Evolutionary conservation across 768 basidiomycete genomes (phyloP), one percentile per base, ranked within the genome.

Genomic region (Nidularia sp.): DNA sequence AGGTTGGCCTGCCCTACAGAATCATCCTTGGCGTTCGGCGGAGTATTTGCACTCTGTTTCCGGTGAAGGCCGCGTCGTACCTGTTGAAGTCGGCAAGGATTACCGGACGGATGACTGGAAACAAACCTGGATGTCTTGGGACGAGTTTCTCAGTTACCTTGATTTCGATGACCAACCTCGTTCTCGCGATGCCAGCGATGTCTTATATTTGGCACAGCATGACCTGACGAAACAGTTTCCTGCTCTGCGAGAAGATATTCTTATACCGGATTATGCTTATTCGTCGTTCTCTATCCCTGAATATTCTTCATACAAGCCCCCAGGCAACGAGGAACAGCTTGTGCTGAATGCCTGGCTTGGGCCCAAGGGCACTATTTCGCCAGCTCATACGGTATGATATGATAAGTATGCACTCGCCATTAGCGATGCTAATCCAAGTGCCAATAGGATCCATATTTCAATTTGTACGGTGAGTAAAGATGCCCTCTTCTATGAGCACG

Each of bases 131-230:
- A 81, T 97, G 66, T 60, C 65, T 18, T 97, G 93, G 84, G 83
- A 88, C 34, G 75, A 73, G 1, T 94, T 98, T 64, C 72, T 98
- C 5, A 58, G 72, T 52, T 66, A 71, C 36, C 67, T 76, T 18
- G 67, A 70, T 48, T 64, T 70, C n/a, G 58, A 62, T 42, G 66
- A 70, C 41, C 68, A 70, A 49, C 51, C 56, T 12, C 50, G 56
- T 10, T 53, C 51, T 2, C 53, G 43, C 34, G 18, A 52, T 5
- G 52, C 51, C 44, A 55, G 57, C 47, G 63, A 75, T 2, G 63
- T 72, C 10, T 58, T 86, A 35, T 99, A 99, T 66, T 82, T 99
- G 43, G 97, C 97, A 0, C 97, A 99, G 63, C 86, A 99, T 69
- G 80, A 84, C 58, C 78, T 99, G 10, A 74, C 95, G 53, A 70